Evolutionary conservation across 139 green algal genomes (phyloP), one percentile per base, ranked within the genome.

Genomic region (Closterium sp.): DNA sequence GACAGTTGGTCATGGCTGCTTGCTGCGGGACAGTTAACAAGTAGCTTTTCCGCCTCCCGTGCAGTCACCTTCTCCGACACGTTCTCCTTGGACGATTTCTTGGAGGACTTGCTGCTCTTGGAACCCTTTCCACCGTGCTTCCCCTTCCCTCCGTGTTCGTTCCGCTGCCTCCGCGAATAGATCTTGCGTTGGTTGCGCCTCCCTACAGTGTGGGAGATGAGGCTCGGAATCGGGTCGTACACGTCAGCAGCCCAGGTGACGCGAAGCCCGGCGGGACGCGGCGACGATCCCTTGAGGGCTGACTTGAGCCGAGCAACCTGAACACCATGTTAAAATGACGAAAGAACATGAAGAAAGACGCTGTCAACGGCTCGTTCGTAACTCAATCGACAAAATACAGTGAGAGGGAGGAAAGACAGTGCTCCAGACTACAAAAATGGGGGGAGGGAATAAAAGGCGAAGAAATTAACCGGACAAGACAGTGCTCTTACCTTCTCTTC

Each of bases 141-240:
- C 55, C 55, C 55, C 55, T 76, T 76, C 55, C 55, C 55, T 1
- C 16, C 55, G 55, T 76, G 55, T 28, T 76, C 55, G 25, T 76
- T 76, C 55, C 55, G 55, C 55, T 76, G 55, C 55, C 55, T 76
- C 55, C 55, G 23, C 7, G 55, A 76, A 76, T 76, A 76, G 10
- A 76, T 76, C 55, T 76, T 76, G 55, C 55, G 55, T 76, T 76
- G 55, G 55, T 76, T 76, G 55, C 55, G 55, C 55, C 55, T 76
- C 55, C 86, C 86, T 28, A 89, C 31, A 85, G 86, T 89, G 86
- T 89, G 86, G n/a, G 86, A 89, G 86, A 31, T 89, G 32, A 43
- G 55, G 86, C 86, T 89, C 28, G 86, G 86, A 32, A 55, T 43
- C 16, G 86, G 86, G 10, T 89, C 86, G 35, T 55, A 89, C 86